Conservation (phyloP, 108 stramenopile species). For the Cyclostephanos tholiformis region DNA sequence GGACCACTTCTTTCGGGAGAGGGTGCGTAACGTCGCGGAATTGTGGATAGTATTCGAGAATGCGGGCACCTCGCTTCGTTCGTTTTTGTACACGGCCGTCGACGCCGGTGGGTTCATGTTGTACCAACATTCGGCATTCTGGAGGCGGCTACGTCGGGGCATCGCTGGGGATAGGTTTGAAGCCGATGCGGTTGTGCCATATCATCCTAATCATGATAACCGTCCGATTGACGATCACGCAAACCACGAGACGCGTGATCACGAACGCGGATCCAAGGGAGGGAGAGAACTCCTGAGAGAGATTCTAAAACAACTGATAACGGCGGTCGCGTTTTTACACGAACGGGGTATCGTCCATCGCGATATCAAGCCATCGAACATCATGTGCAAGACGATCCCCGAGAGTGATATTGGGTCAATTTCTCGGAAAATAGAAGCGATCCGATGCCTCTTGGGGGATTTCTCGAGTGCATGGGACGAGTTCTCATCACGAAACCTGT, state of each 20-base stretch:
- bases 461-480: conserved; percentile 80
- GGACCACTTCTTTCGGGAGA: conserved; percentile 80
- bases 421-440: conserved; percentile 30
- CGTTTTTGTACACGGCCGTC: conserved; percentile 68
- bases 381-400: conserved; percentile 65
- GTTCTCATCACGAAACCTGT: conserved; percentile 61
- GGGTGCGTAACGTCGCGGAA: conserved; percentile 50
- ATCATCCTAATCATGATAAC: not conserved
- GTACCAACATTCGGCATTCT: conserved; percentile 75
- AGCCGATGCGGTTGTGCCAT: conserved; percentile 1
- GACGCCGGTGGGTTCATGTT: conserved; percentile 63
- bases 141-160: conserved; percentile 66
- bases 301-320: conserved; percentile 61
- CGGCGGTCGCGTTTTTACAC: conserved; percentile 68
- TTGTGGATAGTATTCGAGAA: conserved; percentile 87
- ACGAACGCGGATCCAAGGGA: not conserved
- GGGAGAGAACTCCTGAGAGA: conserved; percentile 16
- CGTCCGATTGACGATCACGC: not conserved
- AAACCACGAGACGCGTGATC: not conserved
- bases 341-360: conserved; percentile 72
- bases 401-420: conserved; percentile 20
- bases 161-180: conserved; percentile 7
- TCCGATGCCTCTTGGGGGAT: conserved; percentile 72
- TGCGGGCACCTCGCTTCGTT: conserved; percentile 75
- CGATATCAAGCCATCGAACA: conserved; percentile 70